Base-by-base conservation (phyloP, 768 basidiomycete genomes). In the Lactarius hengduanensis region DNA sequence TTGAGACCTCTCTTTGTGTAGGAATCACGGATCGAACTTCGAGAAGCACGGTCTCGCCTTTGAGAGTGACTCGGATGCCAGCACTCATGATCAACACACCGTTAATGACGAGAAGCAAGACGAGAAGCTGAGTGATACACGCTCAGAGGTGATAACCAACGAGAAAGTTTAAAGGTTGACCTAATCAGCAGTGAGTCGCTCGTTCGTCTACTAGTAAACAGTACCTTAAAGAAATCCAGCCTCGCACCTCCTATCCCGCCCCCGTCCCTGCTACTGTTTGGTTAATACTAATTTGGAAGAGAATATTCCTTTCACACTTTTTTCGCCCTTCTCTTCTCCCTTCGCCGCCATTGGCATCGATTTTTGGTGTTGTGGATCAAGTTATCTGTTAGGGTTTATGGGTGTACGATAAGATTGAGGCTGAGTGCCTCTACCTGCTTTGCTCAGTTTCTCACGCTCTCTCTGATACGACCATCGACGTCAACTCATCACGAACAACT, bases 1-100 rank as follows among this genome's bases (percentile, higher is more conserved):
- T 22, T 59, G 9, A 50, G 20, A n/a, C 45, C 69, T 30, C 63
- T 53, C 20, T 38, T 13, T 34, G 22, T 20, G n/a, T 67, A 74
- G 74, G 45, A 76, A 77, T 58, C 74, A 76, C 70, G 74, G 73
- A 56, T 69, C 26, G 28, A 91, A 90, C 76, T 98, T 96, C 72
- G 95, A 97, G 79, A 83, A 89, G 68, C 83, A 86, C 71, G 89
- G 88, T 76, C 75, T 86, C 6, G 94, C 92, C 1, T 90, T 90
- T 76, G 89, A 94, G 72, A 82, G 87, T 2, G 32, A 20, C 55
- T 11, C 55, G 10, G 15, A 8, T 9, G 18, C 15, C 18, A 56
- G 1, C 30, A 20, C 55, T 18, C 32, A 20, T 34, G 55, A 34
- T 56, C 4, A 0, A 26, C 22, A 26, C 4, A 3, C 26, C 26